Conservation (phyloP, 495 filamentous ascomycete species). For the Thozetella sp. region DNA sequence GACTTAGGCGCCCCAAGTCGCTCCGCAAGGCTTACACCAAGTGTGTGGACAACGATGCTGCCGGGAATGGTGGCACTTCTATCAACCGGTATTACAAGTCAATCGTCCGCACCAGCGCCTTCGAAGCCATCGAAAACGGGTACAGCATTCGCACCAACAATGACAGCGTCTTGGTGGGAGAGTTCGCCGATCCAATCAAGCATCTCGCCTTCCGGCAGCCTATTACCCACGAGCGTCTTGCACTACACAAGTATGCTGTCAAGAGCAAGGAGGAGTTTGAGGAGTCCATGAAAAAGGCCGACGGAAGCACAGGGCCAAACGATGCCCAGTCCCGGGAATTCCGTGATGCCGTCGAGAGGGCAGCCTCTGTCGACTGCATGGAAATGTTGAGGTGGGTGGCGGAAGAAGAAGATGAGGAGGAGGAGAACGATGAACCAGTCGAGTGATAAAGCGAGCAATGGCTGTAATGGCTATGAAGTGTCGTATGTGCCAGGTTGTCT, state of each 20-base stretch:
- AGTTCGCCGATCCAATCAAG: neutral
- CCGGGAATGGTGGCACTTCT: neutral
- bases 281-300: neutral
- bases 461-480: no score
- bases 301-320: no score
- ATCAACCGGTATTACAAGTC: neutral
- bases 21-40: neutral
- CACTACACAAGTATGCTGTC: neutral
- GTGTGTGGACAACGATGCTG: neutral
- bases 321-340: no score
- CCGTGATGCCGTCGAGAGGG: no score
- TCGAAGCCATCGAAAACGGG: neutral
- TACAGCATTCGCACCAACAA: neutral
- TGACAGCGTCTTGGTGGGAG: neutral
- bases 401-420: no score
- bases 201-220: neutral
- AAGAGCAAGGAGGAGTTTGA: neutral
- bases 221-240: neutral
- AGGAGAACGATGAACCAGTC: no score
- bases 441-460: no score
- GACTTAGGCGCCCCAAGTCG: neutral
- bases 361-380: no score
- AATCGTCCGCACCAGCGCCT: neutral
- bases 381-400: no score
- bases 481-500: no score